A percentile compares a stretch with the other conserved stretches of the same genome.
phyloP scores from a whole-genome alignment of 2,329 filamentous ascomycete genomes.

The Epichloe sp. region DNA sequence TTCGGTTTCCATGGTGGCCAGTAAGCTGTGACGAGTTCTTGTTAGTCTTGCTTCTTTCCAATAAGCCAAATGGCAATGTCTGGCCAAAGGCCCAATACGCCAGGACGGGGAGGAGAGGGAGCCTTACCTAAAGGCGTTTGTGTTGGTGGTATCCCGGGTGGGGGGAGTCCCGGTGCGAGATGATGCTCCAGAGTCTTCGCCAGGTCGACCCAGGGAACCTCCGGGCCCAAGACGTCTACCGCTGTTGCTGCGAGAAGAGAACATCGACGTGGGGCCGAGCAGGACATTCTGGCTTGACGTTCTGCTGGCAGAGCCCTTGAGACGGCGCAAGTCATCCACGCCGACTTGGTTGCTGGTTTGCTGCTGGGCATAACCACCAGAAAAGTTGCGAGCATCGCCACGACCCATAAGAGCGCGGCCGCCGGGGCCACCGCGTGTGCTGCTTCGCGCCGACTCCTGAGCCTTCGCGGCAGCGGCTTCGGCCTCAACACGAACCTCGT shows the following conservation, averaged over 20 bases:
- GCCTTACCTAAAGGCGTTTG: slow-evolving; percentile 88
- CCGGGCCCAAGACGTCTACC: slow-evolving; percentile 69
- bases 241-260: slow-evolving; percentile 82
- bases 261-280: slow-evolving; percentile 76
- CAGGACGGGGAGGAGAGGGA: background rate
- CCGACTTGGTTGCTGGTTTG: slow-evolving; percentile 74
- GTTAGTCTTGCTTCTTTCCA: background rate
- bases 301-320: slow-evolving; percentile 52
- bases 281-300: slow-evolving; percentile 48
- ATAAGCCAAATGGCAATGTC: background rate
- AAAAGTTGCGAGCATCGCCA: slow-evolving; percentile 78
- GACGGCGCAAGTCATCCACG: slow-evolving; percentile 79
- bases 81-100: background rate
- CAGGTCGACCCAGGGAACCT: slow-evolving; percentile 56
- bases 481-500: slow-evolving; percentile 73
- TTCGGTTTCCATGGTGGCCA: slow-evolving; percentile 49
- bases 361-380: slow-evolving; percentile 56
- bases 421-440: slow-evolving; percentile 49
- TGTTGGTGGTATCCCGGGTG: slow-evolving; percentile 44
- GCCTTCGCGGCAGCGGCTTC: slow-evolving; percentile 76
- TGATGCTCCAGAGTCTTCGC: slow-evolving; percentile 75
- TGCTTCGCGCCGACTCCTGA: slow-evolving; percentile 52
- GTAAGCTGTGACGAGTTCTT: slow-evolving; percentile 27
- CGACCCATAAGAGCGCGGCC: slow-evolving; percentile 64
- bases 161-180: slow-evolving; percentile 86